These are phyloP conservation scores for Fusarium xylarioides DNA, from an alignment of 2,329 filamentous ascomycete genomes.

Conservation along the genomic window DNA sequence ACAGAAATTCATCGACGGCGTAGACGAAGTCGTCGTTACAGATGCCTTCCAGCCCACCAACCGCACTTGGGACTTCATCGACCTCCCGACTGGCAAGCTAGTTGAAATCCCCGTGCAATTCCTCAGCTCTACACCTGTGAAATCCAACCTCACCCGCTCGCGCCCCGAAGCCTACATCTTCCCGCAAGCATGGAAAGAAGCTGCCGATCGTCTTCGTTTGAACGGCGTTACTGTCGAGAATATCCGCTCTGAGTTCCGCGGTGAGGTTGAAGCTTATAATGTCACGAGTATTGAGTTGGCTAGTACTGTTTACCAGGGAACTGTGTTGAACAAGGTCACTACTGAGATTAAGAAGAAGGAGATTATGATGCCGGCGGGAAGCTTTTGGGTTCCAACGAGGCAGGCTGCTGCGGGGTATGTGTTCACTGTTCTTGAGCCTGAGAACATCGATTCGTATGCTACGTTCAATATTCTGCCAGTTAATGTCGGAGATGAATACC, in stretches of 20 bases:
- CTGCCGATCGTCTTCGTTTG: conserved; percentile 37
- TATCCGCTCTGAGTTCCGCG: conserved; percentile 31
- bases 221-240: conserved; percentile 37
- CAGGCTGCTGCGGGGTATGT: conserved; percentile 42
- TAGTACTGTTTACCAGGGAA: conserved; percentile 35
- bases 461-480: conserved; percentile 40
- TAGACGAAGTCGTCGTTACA: conserved; percentile 41
- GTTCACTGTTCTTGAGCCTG: conserved; percentile 42
- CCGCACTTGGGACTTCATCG: conserved; percentile 41
- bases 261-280: conserved; percentile 37
- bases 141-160: conserved; percentile 38
- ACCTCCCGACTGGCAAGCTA: conserved; percentile 37
- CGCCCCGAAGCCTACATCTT: conserved; percentile 44
- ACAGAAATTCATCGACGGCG: conserved; percentile 30
- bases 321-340: conserved; percentile 36
- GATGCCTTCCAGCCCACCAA: conserved; percentile 34
- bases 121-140: conserved; percentile 37
- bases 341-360: conserved; percentile 24
- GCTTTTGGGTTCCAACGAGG: conserved; percentile 39
- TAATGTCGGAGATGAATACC: conserved; percentile 40
- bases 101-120: conserved; percentile 38
- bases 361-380: conserved; percentile 38
- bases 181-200: conserved; percentile 37
- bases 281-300: conserved; percentile 30
- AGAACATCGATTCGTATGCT: conserved; percentile 41